These are phyloP conservation scores for Hapsidospora chrysogenum DNA, from an alignment of 495 filamentous ascomycete species.

Conservation along the genomic window DNA sequence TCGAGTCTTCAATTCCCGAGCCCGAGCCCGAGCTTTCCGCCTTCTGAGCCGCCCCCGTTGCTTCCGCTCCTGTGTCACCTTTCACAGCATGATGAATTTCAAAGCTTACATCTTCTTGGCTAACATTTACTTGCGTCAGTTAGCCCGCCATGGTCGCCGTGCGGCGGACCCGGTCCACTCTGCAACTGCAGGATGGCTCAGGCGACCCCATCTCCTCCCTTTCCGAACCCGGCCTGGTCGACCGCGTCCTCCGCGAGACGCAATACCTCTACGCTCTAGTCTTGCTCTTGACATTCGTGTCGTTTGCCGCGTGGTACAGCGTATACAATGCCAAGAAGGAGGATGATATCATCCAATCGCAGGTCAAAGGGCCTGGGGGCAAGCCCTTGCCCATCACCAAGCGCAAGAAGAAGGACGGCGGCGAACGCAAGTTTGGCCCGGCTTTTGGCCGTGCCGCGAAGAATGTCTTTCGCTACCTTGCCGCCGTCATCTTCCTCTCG, in stretches of 20 bases:
- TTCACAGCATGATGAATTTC: no score
- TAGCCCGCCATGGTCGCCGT: not conserved
- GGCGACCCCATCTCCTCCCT: not conserved
- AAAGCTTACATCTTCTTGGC: no score
- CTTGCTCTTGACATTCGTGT: constrained; percentile 24
- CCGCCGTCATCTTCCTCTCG: constrained; percentile 46
- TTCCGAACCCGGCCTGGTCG: not conserved
- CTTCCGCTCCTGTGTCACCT: no score
- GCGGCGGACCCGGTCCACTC: not conserved
- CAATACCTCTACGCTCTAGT: constrained; percentile 26
- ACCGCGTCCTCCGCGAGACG: constrained; percentile 12
- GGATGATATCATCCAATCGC: constrained; percentile 19
- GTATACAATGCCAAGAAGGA: constrained; percentile 25
- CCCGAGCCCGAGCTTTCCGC: no score
- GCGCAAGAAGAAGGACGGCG: constrained; percentile 26
- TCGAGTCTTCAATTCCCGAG: no score
- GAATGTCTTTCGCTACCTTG: constrained; percentile 57
- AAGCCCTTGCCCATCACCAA: constrained; percentile 56
- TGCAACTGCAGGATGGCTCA: not conserved
- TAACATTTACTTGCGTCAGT: not conserved
- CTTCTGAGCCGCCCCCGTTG: no score
- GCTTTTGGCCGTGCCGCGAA: constrained; percentile 35
- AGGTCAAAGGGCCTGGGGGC: constrained; percentile 51
- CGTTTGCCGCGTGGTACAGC: constrained; percentile 23
- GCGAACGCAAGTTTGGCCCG: constrained; percentile 12